Evolutionary conservation across 768 basidiomycete species (phyloP), one percentile per base, ranked within the genome.

Genomic region (Termitomyces sp.): DNA sequence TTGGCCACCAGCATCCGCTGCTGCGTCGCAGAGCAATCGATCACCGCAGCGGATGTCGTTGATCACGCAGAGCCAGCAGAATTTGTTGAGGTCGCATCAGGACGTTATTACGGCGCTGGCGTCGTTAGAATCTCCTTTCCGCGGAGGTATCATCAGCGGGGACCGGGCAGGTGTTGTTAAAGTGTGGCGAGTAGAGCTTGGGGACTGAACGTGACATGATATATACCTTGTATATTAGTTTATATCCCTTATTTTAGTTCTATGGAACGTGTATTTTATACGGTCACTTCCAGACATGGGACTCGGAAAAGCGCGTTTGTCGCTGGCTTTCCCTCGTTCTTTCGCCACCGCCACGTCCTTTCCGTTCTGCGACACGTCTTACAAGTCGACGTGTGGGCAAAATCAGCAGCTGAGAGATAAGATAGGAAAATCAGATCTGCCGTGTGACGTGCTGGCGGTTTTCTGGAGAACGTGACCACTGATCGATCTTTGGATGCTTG

Each of bases 51-150:
- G 91, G 28, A 90, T 90, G 70, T 89, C 85, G 18, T 73, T 93
- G 65, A 89, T 94, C 58, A 88, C 87, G 15, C 84, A 90, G 54
- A 90, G 87, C 69, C 93, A 96, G 68, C 89, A 95, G 69, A 89
- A 88, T 57, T 77, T 97, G 22, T 77, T 98, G 36, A 89, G 87
- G 70, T 83, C 90, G 7, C 97, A 98, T 70, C 93, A 94, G 66
- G 96, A 98, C 69, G 86, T 94, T 2, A 85, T 98, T 20, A 94
- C 91, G 6, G 87, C 91, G 2, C 74, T 99, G 39, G 87, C 86
- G 0, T 91, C 90, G 64, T 87, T 99, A 57, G 94, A 97, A 65
- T 89, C 95, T 0, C 94, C 96, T 1, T 98, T 98, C 75, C 84
- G 92, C 58, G 94, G 94, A 28, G 92, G 94, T 1, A 83, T 97